A percentile compares a stretch with the other conserved stretches of the same genome.
Evolutionary conservation across 345 rosid genomes (phyloP).

Genomic region (sweet orange (Citrus sinensis)): DNA sequence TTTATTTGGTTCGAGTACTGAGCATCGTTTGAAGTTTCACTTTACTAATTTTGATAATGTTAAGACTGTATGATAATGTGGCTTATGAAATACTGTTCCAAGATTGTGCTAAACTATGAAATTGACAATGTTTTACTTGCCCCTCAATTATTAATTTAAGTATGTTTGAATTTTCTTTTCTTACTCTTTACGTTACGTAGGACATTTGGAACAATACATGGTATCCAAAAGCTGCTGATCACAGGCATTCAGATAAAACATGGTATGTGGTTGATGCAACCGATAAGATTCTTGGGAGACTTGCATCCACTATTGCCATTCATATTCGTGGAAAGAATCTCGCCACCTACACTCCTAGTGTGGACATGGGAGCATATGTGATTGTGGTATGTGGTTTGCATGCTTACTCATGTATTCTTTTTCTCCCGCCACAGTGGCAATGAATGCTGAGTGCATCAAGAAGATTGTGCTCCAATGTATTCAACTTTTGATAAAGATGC

Average conservation of each 20-base stretch:
- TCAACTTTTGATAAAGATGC: not conserved
- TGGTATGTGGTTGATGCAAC: constrained; percentile 96
- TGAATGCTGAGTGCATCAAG: not conserved
- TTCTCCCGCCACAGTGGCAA: not conserved
- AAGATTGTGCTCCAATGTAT: not conserved
- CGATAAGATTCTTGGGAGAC: constrained; percentile 82
- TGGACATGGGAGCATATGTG: constrained; percentile 98
- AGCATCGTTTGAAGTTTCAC: not conserved
- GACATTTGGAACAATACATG: constrained; percentile 97
- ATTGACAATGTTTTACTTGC: not conserved
- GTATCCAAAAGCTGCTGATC: constrained; percentile 94
- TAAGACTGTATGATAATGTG: not conserved
- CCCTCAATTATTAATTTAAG: not conserved
- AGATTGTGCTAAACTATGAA: not conserved
- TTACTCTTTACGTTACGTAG: constrained; percentile 28
- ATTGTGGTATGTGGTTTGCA: constrained; percentile 69
- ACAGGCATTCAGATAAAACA: constrained; percentile 72
- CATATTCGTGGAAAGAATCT: constrained; percentile 92
- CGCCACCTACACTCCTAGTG: constrained; percentile 89
- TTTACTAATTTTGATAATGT: not conserved
- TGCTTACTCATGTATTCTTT: not conserved
- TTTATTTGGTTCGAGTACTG: not conserved
- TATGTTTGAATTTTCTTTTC: not conserved
- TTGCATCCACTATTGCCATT: constrained; percentile 86
- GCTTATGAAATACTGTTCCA: not conserved